phyloP scores from a whole-genome alignment of 2,329 filamentous ascomycete genomes.

The Diaporthe citri region DNA sequence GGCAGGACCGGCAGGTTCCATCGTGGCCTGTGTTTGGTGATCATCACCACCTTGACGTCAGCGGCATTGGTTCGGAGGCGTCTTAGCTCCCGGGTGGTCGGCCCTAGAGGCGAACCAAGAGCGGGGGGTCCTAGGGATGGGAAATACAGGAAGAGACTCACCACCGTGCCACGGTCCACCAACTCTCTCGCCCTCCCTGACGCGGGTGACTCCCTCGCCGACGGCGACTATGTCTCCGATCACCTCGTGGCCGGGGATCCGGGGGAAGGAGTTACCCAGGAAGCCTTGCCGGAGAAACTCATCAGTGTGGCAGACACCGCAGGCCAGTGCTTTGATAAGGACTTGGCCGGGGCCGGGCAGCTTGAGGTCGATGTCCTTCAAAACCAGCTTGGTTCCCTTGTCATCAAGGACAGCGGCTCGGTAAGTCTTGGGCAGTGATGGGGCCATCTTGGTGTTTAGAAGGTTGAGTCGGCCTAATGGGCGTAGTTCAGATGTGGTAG shows the following conservation, averaged over 20 bases:
- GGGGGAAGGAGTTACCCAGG: conserved; percentile 69
- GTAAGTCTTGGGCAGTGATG: conserved; percentile 71
- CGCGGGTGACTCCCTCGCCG: conserved; percentile 67
- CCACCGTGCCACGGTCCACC: conserved; percentile 79
- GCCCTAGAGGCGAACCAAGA: too few species aligned
- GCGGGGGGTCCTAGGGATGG: not conserved
- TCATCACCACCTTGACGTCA: not conserved
- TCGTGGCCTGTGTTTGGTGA: conserved; percentile 64
- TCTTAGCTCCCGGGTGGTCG: not conserved
- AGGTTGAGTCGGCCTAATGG: not conserved
- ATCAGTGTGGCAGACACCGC: conserved; percentile 79
- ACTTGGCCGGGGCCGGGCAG: conserved; percentile 69
- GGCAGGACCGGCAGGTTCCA: conserved; percentile 71
- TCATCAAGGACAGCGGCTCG: conserved; percentile 73
- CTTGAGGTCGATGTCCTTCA: conserved; percentile 72
- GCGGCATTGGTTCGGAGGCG: not conserved
- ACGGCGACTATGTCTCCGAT: conserved; percentile 76
- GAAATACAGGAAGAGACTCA: conserved; percentile 46
- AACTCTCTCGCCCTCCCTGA: conserved; percentile 74
- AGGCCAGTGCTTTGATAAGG: conserved; percentile 78
- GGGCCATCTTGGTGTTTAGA: not conserved
- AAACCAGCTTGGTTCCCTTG: conserved; percentile 62
- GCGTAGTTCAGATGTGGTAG: not conserved
- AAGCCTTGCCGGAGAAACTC: conserved; percentile 58
- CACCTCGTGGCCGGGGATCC: conserved; percentile 78